Evolutionary conservation across 805 yeast species (phyloP), one percentile per base, ranked within the genome.

Genomic region (Kurtzmaniella fragi): DNA sequence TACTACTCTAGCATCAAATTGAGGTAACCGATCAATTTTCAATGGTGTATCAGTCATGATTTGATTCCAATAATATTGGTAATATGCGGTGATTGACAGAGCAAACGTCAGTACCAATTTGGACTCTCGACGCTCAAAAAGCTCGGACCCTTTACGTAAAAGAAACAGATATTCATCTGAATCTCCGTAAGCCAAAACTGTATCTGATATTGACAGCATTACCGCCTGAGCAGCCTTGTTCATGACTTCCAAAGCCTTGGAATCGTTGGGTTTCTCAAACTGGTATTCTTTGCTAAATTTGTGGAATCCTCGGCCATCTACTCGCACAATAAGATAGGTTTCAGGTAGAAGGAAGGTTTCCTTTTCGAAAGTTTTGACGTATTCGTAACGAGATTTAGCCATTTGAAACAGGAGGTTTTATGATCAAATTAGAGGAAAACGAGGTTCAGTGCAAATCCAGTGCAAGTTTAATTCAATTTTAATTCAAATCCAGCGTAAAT

Each of bases 291-390:
- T 73, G 2, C 95, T 80, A 50, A 93, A 83, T 49, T 79, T 82
- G 62, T 93, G 99, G 57, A 93, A 93, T 17, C 96, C 95, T 46
- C 93, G 76, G 1, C 99, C 99, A 54, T 93, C 99, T 0, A 93
- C 79, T 32, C 99, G 71, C 2, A 93, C 77, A 8, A 93, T 82
- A 7, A 93, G 80, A 59, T 81, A 82, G 0, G 95, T 79, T 42
- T 87, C 83, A 1, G 90, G 96, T 0, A 93, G 71, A 4, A 93
- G 70, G 25, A 64, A 62, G 47, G 78, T 78, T 41, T 85, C 91
- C 26, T 76, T 66, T 58, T 93, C 99, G 59, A 87, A 93, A 39
- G 64, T 62, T 50, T 78, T 81, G 32, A 90, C 98, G 57, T 91
- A 93, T 56, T 90, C 96, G 56, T 75, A 91, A 44, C 88, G 68